phyloP scores from a whole-genome alignment of 2,329 filamentous ascomycete genomes.

The Cryphonectria naterciae region DNA sequence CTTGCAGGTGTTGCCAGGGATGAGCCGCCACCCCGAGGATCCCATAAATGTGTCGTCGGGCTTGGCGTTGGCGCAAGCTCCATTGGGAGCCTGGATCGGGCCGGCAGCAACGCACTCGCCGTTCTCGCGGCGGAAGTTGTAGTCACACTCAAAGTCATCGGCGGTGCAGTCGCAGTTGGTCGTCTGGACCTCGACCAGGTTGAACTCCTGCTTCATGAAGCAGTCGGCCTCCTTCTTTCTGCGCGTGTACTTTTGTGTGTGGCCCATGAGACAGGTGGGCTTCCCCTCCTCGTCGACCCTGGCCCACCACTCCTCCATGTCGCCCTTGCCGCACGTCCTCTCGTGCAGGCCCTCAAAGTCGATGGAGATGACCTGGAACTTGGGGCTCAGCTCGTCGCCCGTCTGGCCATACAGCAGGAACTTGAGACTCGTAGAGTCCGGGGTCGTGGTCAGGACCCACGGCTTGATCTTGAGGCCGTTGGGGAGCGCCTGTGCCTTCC shows the following conservation, averaged over 20 bases:
- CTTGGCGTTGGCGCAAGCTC: slow-evolving; percentile 68
- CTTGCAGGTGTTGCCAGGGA: slow-evolving; percentile 80
- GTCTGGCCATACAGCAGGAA: slow-evolving; percentile 76
- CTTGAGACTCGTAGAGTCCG: slow-evolving; percentile 90
- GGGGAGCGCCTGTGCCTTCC: slow-evolving; percentile 73
- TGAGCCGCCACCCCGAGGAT: slow-evolving; percentile 88
- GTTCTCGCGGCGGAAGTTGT: slow-evolving; percentile 77
- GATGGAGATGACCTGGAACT: slow-evolving; percentile 72
- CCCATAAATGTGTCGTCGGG: slow-evolving; percentile 77
- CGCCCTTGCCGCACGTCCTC: slow-evolving; percentile 73
- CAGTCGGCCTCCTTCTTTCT: slow-evolving; percentile 88
- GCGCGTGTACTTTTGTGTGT: slow-evolving; percentile 83
- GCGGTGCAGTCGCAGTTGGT: slow-evolving; percentile 81
- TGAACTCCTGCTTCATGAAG: slow-evolving; percentile 84
- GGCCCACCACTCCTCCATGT: slow-evolving; percentile 89
- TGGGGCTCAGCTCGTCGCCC: slow-evolving; percentile 50
- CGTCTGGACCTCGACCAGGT: slow-evolving; percentile 71
- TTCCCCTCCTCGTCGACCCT: slow-evolving; percentile 77
- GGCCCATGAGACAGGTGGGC: slow-evolving; percentile 91
- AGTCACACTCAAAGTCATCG: slow-evolving; percentile 93
- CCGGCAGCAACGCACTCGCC: slow-evolving; percentile 70
- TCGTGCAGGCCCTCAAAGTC: slow-evolving; percentile 85
- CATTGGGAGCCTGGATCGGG: slow-evolving; percentile 68
- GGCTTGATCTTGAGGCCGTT: slow-evolving; percentile 70
- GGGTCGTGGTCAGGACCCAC: slow-evolving; percentile 79